Base-by-base conservation (phyloP, 495 filamentous ascomycete species). In the Penicillium turbatum region DNA sequence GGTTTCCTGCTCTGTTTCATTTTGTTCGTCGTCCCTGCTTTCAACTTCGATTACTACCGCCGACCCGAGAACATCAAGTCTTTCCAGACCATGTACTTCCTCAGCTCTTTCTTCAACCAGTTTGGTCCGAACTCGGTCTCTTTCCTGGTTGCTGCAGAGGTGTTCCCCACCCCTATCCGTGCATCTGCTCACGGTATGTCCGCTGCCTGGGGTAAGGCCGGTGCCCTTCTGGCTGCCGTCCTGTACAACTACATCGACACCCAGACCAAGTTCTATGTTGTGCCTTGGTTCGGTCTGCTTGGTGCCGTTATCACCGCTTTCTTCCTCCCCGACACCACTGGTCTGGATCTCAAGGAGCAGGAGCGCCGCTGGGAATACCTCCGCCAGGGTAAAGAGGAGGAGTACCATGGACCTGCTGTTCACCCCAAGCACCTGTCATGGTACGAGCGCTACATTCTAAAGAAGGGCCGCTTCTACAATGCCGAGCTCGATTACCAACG, bases 21-120 rank as follows among this genome's bases (percentile, higher is more conserved):
- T 69, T 83, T 92, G 65, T 95, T 95, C 72, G 72, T 91, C 55
- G 73, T 95, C 15, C 90, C 91, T 6, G 89, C 82, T 30, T 95
- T 95, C 81, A 70, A 88, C 63, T 95, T 80, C 78, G 62, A 87
- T 0, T 91, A 92, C 77, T 95, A 88, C 75, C 86, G 76, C 12
- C 66, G 64, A 11, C 73, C 76, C 0, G 72, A 71, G 13, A 79
- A 87, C 60, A 85, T 95, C 73, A 79, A 85, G 54, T 72, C 75
- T 0, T 96, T 96, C 85, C 89, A 93, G 71, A 82, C 90, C 55
- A 93, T 96, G 87, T 81, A 95, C 78, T 96, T 92, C 77, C 68
- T 93, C 42, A 88, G 86, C 40, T 89, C 86, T 35, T 95, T 96
- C 78, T 96, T 96, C 84, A 95, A 93, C 78, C 91, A 96, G 69